Conservation (phyloP, 164 flowering plant genomes). For the Vitis rotundifolia region DNA sequence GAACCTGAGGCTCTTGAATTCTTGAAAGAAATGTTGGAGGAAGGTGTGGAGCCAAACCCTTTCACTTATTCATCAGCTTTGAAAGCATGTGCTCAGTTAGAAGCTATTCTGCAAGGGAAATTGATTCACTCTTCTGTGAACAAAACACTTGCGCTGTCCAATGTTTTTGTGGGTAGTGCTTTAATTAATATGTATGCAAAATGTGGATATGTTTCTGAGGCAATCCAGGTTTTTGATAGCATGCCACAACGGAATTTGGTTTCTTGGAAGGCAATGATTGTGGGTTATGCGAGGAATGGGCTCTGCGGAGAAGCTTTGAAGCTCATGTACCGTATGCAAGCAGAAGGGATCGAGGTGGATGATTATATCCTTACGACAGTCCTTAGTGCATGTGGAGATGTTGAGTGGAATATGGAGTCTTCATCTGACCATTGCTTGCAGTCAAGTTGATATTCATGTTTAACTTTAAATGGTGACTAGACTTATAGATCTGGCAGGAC, state of each 20-base stretch:
- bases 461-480: neutral
- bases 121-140: slow-evolving; percentile 65
- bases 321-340: slow-evolving; percentile 82
- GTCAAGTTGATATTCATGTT: slow-evolving; percentile 9
- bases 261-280: slow-evolving; percentile 85
- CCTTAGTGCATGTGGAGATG: slow-evolving; percentile 71
- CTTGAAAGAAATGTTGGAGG: slow-evolving; percentile 67
- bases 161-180: slow-evolving; percentile 81
- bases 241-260: slow-evolving; percentile 74
- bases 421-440: slow-evolving; percentile 28
- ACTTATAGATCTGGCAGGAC: neutral
- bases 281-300: slow-evolving; percentile 80
- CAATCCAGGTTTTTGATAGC: slow-evolving; percentile 62
- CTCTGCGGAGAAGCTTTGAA: slow-evolving; percentile 65
- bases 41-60: slow-evolving; percentile 79
- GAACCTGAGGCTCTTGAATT: slow-evolving; percentile 69
- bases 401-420: slow-evolving; percentile 36
- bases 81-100: slow-evolving; percentile 78
- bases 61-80: slow-evolving; percentile 83
- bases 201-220: slow-evolving; percentile 79
- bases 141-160: slow-evolving; percentile 50
- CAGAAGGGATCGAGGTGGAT: slow-evolving; percentile 71
- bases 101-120: slow-evolving; percentile 58
- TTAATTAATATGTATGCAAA: slow-evolving; percentile 81
- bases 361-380: slow-evolving; percentile 59